Evolutionary conservation across 345 rosid species (phyloP).

Genomic region (Populus pruinosa): DNA sequence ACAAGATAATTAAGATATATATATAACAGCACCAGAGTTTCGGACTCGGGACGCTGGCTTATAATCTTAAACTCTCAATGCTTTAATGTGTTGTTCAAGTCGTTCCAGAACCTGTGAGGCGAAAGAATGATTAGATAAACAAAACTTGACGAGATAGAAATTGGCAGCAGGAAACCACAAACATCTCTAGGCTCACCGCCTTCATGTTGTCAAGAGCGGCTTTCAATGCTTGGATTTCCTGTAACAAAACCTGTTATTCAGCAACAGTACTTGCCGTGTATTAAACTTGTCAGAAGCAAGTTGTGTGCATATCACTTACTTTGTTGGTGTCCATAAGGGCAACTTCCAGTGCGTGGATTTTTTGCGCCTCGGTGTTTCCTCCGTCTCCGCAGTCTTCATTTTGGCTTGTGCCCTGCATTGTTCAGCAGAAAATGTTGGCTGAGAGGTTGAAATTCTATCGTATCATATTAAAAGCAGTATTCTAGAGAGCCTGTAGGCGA

Average conservation of each 20-base stretch:
- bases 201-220: slow-evolving; percentile 39
- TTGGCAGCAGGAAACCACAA: not conserved
- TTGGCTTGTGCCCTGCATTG: slow-evolving; percentile 19
- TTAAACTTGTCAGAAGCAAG: not conserved
- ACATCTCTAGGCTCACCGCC: slow-evolving; percentile 26
- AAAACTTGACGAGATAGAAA: not conserved
- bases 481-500: not conserved
- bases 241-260: not conserved
- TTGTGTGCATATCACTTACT: slow-evolving; percentile 1
- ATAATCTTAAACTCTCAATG: slow-evolving; percentile 12
- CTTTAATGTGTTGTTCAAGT: slow-evolving; percentile 31
- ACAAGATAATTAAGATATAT: no score
- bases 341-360: slow-evolving; percentile 40
- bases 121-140: not conserved
- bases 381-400: not conserved
- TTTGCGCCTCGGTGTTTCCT: slow-evolving; percentile 12
- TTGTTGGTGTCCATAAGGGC: slow-evolving; percentile 20
- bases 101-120: slow-evolving; percentile 35
- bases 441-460: not conserved
- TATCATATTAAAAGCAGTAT: not conserved
- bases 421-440: not conserved
- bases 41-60: not conserved
- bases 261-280: not conserved
- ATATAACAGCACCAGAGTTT: no score
- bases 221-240: slow-evolving; percentile 43